Base-by-base conservation (phyloP, 2,329 filamentous ascomycete genomes). In the Botrytis fabae region DNA sequence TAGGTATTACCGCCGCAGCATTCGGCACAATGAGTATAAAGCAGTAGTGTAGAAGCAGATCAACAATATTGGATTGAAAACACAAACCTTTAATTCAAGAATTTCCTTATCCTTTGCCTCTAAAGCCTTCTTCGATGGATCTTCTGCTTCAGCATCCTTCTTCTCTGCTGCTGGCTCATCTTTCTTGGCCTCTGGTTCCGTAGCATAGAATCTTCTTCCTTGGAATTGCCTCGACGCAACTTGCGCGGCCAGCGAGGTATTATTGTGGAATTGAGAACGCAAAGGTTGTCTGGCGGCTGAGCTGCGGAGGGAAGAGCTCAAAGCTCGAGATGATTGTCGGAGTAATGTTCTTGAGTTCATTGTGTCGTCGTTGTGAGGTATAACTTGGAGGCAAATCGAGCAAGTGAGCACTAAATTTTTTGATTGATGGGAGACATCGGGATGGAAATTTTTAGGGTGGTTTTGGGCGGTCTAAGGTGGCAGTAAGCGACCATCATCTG, bases 31-130 rank as follows among this genome's bases (percentile, higher is more conserved):
- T 22, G 10, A 4, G 22, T 38, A 28, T 40, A 6, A 12, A 61
- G 60, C n/a, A 65, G 46, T 25, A 42, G 48, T 42, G 22, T 25
- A 16, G 65, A 57, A 42, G n/a, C 51, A 32, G n/a, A 40, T 32
- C 16, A 20, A 42, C 10, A 9, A 22, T 57, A 46, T 25, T 32
- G 4, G n/a, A 40, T n/a, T 14, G 48, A 66, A 72, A 85, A 63
- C 78, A 72, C 86, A 64, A 79, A 97, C 95, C 91, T 98, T 98
- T 83, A 97, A 88, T 66, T 98, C 94, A 75, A 92, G 81, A 61
- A 89, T 86, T 82, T 94, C 92, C 83, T 88, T 90, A 78, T 91
- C 89, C 83, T 92, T 92, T 74, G 88, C 86, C 82, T 93, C 91
- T 8, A 94, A 82, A 82, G 93, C 89, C 82, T 90, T 90, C 82